Evolutionary conservation across 345 rosid genomes (phyloP), one percentile per base, ranked within the genome.

Genomic region (Noccaea caerulescens): DNA sequence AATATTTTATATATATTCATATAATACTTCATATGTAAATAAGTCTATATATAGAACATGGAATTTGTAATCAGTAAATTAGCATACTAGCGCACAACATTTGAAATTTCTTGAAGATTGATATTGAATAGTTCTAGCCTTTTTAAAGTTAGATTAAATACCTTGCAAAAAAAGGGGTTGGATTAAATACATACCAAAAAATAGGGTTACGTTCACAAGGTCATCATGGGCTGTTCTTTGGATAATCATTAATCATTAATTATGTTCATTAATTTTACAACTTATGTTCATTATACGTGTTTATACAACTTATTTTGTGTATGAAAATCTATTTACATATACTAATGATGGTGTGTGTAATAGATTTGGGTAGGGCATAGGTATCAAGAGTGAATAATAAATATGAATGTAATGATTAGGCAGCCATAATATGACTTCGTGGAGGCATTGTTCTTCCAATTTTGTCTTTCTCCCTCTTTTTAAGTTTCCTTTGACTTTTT

Each of bases 381-480:
- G 59, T 45, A 68, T 68, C 64, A 75, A 68, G 69, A 61, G 62
- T 63, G 70, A 58, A 63, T 50, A 70, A 69, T 70, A 42, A 57
- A 76, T 56, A 63, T 62, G 58, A 70, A 57, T 56, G 80, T 44
- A 64, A 76, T 76, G 80, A 76, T 70, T 76, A 69, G 75, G 72
- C 49, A 70, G 71, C 80, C 76, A 70, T 76, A 76, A 69, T 70
- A 66, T 76, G 72, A 76, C 80, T 76, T 76, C 80, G 80, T 76
- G 80, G 76, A 76, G 76, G 67, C 68, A 69, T 69, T 76, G 76
- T 76, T 76, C 67, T 70, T 63, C 66, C 71, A 42, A 32, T 33
- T 61, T 76, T 70, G 66, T 64, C 71, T 76, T 43, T 70, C 55
- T 70, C 71, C 65, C 53, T 63, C 79, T 54, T 76, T 62, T 55